These are phyloP conservation scores for Aquilaria malaccensis DNA, from an alignment of 345 rosid genomes.

Conservation along the genomic window DNA sequence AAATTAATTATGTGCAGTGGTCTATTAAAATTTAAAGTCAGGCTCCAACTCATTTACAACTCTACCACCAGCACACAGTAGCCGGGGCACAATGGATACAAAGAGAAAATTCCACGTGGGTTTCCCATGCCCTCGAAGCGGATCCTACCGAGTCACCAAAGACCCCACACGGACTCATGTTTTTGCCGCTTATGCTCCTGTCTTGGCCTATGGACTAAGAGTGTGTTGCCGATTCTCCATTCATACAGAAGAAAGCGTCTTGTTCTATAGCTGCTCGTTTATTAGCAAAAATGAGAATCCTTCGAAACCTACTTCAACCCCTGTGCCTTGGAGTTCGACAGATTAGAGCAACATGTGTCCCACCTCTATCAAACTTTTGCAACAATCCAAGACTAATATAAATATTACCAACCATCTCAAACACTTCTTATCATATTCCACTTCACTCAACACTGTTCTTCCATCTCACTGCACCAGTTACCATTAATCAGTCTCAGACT, in stretches of 20 bases:
- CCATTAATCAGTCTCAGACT: too few species aligned
- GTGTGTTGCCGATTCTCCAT: neutral
- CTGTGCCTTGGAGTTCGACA: constrained; percentile 1
- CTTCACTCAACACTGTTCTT: too few species aligned
- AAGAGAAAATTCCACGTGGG: constrained; percentile 20
- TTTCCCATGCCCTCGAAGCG: constrained; percentile 25
- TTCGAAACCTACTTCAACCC: constrained; percentile 8
- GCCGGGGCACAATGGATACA: too few species aligned
- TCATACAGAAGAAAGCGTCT: neutral
- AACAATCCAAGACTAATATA: constrained; percentile 1
- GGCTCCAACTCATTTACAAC: too few species aligned
- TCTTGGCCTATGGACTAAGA: constrained; percentile 3
- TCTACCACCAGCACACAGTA: too few species aligned
- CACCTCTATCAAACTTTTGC: constrained; percentile 9
- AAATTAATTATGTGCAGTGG: too few species aligned
- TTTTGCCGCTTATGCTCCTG: constrained; percentile 22
- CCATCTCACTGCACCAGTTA: too few species aligned
- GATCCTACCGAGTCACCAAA: too few species aligned
- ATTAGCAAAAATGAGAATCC: constrained; percentile 30
- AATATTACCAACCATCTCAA: too few species aligned
- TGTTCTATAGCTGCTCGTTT: constrained; percentile 33
- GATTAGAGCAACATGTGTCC: constrained; percentile 15
- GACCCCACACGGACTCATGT: constrained; percentile 15
- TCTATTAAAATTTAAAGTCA: too few species aligned
- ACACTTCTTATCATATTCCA: too few species aligned